Base-by-base conservation (phyloP, 768 basidiomycete species). In the Mycena vulgaris region DNA sequence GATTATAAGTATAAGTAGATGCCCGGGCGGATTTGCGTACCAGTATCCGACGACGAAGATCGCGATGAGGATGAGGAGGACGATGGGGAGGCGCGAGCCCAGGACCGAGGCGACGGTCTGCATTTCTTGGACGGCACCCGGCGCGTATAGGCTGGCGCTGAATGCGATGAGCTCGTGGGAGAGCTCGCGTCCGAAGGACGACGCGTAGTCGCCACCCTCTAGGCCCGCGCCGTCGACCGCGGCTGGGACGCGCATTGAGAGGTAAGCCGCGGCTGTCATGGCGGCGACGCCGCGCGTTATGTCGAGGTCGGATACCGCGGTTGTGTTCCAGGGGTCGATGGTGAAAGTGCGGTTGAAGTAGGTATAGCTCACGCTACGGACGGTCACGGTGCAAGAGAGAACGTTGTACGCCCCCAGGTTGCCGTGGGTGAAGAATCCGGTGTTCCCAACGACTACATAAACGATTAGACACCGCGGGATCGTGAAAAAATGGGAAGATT, bases 151-250 rank as follows among this genome's bases (percentile, higher is more conserved):
- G 21, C 19, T 27, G 1, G 68, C 51, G 10, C 64, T 59, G 27
- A 66, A 67, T 28, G 60, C 72, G 49, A 73, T 70, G 33, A 73
- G 68, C 56, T 67, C 49, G 21, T 68, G 68, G 42, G 72, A 73
- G 14, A 73, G 64, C 37, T 69, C 72, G 30, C 58, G 62, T 21
- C 45, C 59, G 53, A 73, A 73, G 5, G 68, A 49, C 16, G 57
- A 14, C 17, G 64, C 47, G 42, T 73, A 73, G 27, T 66, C 45
- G 6, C 37, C 72, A 17, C 30, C 40, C 8, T 30, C 1, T 0
- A 68, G 61, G 3, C 70, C 67, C 21, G 60, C 57, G 30, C 72
- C 72, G 6, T 70, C 72, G 14, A 73, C 25, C 3, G 71, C 67
- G 21, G 63, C 64, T 4, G 71, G 64, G n/a, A 73, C 35, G 14